phyloP scores from a whole-genome alignment of 495 filamentous ascomycete species.

The Neurospora sp. region DNA sequence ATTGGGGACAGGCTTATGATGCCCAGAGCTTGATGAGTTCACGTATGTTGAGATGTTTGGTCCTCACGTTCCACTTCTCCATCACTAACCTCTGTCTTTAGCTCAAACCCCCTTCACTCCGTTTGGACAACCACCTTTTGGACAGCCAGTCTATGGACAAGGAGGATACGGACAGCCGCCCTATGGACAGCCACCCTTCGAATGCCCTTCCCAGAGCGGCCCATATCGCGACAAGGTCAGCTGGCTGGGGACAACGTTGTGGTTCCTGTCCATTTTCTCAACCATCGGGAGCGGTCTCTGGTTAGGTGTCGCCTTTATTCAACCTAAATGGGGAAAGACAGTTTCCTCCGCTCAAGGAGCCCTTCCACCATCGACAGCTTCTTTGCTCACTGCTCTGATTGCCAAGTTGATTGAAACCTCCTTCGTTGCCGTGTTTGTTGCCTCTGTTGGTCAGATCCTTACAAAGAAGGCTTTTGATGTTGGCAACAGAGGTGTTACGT shows the following conservation, averaged over 20 bases:
- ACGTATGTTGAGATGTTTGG: neutral
- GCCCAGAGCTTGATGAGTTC: neutral
- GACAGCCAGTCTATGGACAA: neutral
- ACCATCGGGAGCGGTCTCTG: constrained; percentile 56
- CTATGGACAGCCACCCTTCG: neutral
- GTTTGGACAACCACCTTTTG: neutral
- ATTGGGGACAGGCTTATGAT: neutral
- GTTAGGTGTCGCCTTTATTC: constrained; percentile 45
- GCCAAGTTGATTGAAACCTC: constrained; percentile 67
- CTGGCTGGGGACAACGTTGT: constrained; percentile 48
- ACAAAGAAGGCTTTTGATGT: constrained; percentile 50
- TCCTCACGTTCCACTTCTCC: neutral
- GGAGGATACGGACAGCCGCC: neutral
- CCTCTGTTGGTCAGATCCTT: constrained; percentile 61
- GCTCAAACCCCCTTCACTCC: neutral
- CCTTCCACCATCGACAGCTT: constrained; percentile 46
- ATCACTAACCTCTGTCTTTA: neutral
- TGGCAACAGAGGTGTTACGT: constrained; percentile 48
- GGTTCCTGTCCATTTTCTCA: constrained; percentile 54
- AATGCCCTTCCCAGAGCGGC: neutral
- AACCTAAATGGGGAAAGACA: constrained; percentile 46
- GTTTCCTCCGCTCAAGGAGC: constrained; percentile 35
- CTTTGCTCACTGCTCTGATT: constrained; percentile 49
- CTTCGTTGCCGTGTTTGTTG: constrained; percentile 68
- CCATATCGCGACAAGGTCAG: constrained; percentile 23